phyloP scores from a whole-genome alignment of 176 grass and related monocot species.

The Eremochloa ophiuroides region DNA sequence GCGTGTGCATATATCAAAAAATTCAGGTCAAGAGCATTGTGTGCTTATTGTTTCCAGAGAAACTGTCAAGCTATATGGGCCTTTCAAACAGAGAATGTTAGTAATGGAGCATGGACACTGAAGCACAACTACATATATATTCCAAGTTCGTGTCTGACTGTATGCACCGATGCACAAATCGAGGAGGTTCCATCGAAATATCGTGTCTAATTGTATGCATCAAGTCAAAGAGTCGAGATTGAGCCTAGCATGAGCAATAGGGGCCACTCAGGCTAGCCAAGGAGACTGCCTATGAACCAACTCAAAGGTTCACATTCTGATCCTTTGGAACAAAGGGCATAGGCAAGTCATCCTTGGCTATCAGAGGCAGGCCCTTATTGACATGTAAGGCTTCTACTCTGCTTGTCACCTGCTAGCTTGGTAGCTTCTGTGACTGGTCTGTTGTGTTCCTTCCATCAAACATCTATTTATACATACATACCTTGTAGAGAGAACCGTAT shows the following conservation, averaged over 20 bases:
- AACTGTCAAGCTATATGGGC: background rate
- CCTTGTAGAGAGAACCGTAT: background rate
- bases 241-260: conserved; percentile 22
- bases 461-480: background rate
- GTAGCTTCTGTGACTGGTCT: background rate
- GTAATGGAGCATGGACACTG: background rate
- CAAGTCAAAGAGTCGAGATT: background rate
- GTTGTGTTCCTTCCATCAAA: background rate
- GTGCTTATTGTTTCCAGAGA: background rate
- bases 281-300: conserved; percentile 33
- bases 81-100: background rate
- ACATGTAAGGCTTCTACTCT: conserved; percentile 36
- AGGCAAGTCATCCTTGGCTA: conserved; percentile 33
- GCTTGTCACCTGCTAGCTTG: background rate
- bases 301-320: background rate
- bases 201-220: background rate
- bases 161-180: background rate
- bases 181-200: background rate
- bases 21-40: background rate
- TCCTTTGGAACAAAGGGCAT: background rate
- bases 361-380: conserved; percentile 19
- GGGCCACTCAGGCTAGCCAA: conserved; percentile 31
- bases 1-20: background rate
- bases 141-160: background rate
- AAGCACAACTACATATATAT: background rate